Conservation (phyloP, 129 eudicot genomes). For the Artemisia tridentata region DNA sequence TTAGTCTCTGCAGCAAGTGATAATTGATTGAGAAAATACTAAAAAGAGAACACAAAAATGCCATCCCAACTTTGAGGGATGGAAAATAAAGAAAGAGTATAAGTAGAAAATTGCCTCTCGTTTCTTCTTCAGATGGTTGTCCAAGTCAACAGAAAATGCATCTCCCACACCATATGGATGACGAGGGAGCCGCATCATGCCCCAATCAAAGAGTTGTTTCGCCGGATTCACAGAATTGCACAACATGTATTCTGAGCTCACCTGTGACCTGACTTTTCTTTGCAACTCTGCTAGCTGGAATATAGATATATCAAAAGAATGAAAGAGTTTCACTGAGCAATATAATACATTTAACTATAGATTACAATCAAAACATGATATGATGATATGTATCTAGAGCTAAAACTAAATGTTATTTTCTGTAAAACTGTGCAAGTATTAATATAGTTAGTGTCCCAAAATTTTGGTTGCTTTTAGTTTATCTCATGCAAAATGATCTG, state of each 20-base stretch:
- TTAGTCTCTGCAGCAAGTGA: background rate
- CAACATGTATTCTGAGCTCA: conserved; percentile 83
- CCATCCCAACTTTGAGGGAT: background rate
- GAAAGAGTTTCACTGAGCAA: conserved; percentile 1
- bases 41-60: background rate
- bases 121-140: conserved; percentile 80
- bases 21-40: background rate
- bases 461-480: no score
- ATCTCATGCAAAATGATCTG: no score
- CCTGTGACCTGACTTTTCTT: conserved; percentile 79
- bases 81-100: background rate
- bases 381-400: background rate
- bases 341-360: background rate
- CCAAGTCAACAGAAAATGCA: conserved; percentile 74
- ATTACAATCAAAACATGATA: background rate
- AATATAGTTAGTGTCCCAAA: no score
- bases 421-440: no score
- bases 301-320: background rate
- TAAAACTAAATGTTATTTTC: no score
- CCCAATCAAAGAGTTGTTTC: conserved; percentile 90
- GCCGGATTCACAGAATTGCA: conserved; percentile 74
- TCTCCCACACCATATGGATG: conserved; percentile 85
- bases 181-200: conserved; percentile 74
- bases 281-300: conserved; percentile 89
- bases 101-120: conserved; percentile 59